Evolutionary conservation across 306 rosid species (phyloP).

Genomic region (Quercus mongolica): DNA sequence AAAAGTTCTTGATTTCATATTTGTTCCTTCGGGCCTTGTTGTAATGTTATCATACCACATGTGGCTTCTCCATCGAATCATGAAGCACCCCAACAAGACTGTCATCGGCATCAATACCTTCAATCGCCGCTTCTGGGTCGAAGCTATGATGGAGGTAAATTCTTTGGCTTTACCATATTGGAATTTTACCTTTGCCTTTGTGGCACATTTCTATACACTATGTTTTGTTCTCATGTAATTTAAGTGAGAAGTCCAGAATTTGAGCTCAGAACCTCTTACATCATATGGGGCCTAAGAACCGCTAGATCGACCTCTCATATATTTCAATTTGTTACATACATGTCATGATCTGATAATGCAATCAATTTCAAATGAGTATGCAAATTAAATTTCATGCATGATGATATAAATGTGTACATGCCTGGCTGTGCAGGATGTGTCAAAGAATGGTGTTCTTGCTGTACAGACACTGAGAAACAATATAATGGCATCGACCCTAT

Average conservation of each 20-base stretch:
- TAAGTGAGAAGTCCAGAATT: no score
- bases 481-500: constrained; percentile 89
- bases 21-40: constrained; percentile 62
- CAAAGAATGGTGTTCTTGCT: constrained; percentile 74
- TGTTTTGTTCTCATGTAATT: no score
- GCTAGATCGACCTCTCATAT: no score
- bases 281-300: no score
- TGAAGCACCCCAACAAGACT: constrained; percentile 62
- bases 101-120: constrained; percentile 75
- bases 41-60: constrained; percentile 63
- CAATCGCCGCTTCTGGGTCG: constrained; percentile 87
- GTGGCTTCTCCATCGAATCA: constrained; percentile 62
- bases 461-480: constrained; percentile 85
- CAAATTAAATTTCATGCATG: no score
- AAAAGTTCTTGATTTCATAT: constrained; percentile 39
- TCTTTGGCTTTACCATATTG: neutral
- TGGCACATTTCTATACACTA: neutral
- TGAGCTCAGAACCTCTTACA: no score
- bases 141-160: constrained; percentile 87
- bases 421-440: constrained; percentile 38
- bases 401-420: neutral
- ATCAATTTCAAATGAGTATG: no score
- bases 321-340: neutral
- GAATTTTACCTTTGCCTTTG: neutral
- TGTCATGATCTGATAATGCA: no score